Evolutionary conservation across 2,329 filamentous ascomycete genomes (phyloP).

Genomic region (Byssothecium circinans): DNA sequence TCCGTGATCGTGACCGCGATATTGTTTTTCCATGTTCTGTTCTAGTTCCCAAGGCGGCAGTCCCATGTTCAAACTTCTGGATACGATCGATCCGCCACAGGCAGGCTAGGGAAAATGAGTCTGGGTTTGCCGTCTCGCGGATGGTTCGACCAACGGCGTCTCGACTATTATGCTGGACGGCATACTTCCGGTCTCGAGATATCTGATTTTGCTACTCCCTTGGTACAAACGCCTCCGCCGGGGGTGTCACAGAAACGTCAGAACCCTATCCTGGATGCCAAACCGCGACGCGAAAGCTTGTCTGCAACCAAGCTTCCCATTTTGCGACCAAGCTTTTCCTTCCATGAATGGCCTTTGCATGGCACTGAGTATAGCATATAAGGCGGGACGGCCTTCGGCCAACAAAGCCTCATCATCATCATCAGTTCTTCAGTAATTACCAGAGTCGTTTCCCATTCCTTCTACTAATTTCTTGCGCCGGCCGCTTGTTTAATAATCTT

Average conservation of each 20-base stretch:
- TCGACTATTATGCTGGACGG: conserved; percentile 22
- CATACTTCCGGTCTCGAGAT: conserved; percentile 26
- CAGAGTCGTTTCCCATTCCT: conserved; percentile 30
- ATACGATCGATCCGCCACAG: conserved; percentile 24
- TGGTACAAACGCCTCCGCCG: conserved; percentile 14
- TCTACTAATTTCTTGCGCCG: conserved; percentile 40
- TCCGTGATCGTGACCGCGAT: conserved; percentile 13
- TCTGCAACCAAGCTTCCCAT: conserved; percentile 30
- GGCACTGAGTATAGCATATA: conserved; percentile 36
- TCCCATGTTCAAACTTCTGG: conserved; percentile 14
- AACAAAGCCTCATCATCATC: conserved; percentile 30
- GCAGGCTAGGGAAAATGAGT: conserved; percentile 12
- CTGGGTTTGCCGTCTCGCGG: conserved; percentile 9
- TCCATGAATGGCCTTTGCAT: background rate
- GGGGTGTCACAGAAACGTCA: conserved; percentile 13
- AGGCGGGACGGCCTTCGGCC: conserved; percentile 16
- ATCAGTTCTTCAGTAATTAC: conserved; percentile 26
- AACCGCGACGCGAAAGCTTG: conserved; percentile 26
- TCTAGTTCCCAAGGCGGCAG: conserved; percentile 8
- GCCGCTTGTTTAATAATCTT: conserved; percentile 36
- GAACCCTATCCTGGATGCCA: conserved; percentile 8
- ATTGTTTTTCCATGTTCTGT: conserved; percentile 20
- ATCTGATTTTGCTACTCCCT: conserved; percentile 8
- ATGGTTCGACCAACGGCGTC: conserved; percentile 32
- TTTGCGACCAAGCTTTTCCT: no score